Percentiles rank a stretch among this genome's conserved stretches.
phyloP scores from a whole-genome alignment of 495 filamentous ascomycete genomes.

The Aspergillus cavernicola region DNA sequence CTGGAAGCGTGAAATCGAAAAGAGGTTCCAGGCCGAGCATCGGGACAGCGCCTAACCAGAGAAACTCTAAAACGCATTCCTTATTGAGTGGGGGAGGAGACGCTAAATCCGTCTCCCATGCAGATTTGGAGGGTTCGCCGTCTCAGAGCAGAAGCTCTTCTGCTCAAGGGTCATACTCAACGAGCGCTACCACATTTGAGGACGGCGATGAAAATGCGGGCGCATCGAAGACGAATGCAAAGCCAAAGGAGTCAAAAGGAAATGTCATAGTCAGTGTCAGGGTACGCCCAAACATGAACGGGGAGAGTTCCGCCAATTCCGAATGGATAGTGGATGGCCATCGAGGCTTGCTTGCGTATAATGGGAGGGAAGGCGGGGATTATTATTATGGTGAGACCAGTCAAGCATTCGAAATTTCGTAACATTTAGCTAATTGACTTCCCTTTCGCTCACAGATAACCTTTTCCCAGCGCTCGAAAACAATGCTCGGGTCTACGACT shows the following conservation, averaged over 20 bases:
- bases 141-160: slow-evolving; percentile 86
- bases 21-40: slow-evolving; percentile 38
- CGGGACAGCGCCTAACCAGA: slow-evolving; percentile 45
- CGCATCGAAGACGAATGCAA: slow-evolving; percentile 25
- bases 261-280: slow-evolving; percentile 96
- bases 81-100: slow-evolving; percentile 77
- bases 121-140: slow-evolving; percentile 73
- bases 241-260: slow-evolving; percentile 69
- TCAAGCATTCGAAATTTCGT: neutral
- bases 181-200: slow-evolving; percentile 83
- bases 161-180: slow-evolving; percentile 84
- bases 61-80: slow-evolving; percentile 59
- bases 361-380: slow-evolving; percentile 85
- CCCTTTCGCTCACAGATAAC: slow-evolving; percentile 61
- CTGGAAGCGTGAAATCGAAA: slow-evolving; percentile 30
- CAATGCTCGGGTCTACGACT: slow-evolving; percentile 91
- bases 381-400: slow-evolving; percentile 77
- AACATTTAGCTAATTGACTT: slow-evolving; percentile 3
- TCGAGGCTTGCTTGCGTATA: slow-evolving; percentile 73
- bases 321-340: slow-evolving; percentile 94
- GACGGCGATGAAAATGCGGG: slow-evolving; percentile 48
- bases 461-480: slow-evolving; percentile 90
- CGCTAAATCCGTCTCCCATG: slow-evolving; percentile 61
- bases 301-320: slow-evolving; percentile 60
- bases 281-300: slow-evolving; percentile 75